Base-by-base conservation (phyloP, 2,329 filamentous ascomycete species). In the Colletotrichum sp. region DNA sequence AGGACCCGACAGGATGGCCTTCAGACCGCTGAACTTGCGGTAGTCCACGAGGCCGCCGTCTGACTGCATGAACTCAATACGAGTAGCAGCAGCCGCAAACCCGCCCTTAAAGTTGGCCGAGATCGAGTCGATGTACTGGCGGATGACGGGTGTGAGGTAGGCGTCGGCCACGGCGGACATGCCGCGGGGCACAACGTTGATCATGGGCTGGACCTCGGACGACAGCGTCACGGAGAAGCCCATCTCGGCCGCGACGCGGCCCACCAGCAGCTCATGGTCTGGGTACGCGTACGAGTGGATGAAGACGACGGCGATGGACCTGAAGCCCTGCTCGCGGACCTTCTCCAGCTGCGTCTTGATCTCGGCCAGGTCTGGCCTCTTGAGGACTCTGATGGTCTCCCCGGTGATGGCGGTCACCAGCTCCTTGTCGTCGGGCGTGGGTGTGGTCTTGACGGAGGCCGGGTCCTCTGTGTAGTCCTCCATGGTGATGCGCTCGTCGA, bases 401-500 rank as follows among this genome's bases (percentile, higher is more conserved):
- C 93, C 92, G 0, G 92, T 93, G 13, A 95, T 85, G 3, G 93
- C 94, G 8, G 70, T 69, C 34, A 88, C 88, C 6, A 95, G 90
- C 2, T 93, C 81, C n/a, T 90, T 85, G 1, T 88, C 86, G 39
- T 89, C 81, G 16, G 78, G 77, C 24, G 78, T 75, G 6, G 83
- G 79, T 18, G 87, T 82, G 3, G 88, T 88, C 3, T 90, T 83
- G 0, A 91, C 91, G 1, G 79, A 78, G 55, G 90, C 86, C 0
- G 93, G 93, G 74, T 95, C 92, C 80, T 95, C 93, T 0, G 93
- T 92, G 78, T 94, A 95, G 77, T 94, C 93, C 78, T 95, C 93
- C 64, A 95, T 84, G 0, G 93, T 95, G 6, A 95, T 92, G 39
- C 94, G 87, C 85, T 95, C 94, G 69, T 95, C 92, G n/a, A 95